Base-by-base conservation (phyloP, 176 grass and related monocot species). In the Raddia guianensis region DNA sequence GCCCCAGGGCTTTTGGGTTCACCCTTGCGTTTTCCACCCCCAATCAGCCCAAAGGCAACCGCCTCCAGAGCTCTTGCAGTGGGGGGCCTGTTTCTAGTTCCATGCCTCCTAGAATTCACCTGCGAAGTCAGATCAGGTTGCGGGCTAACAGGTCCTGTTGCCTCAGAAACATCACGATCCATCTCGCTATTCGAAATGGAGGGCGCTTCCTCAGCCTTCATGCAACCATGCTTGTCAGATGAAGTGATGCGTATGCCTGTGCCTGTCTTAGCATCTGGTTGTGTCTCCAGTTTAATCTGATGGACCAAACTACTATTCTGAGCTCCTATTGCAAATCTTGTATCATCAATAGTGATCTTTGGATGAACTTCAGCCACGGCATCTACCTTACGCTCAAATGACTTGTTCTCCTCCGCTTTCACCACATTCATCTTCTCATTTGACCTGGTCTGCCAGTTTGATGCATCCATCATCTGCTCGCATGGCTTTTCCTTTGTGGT, bases 61-160 rank as follows among this genome's bases (percentile, higher is more conserved):
- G 96, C 93, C 89, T 95, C 92, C 62, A 95, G 83, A 70, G 96
- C 92, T 89, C 62, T 90, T 53, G 75, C 58, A 2, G 93, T 99
- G 65, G 96, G 96, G 65, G 90, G 86, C 50, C 96, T 80, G 82
- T 73, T 91, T 86, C 96, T 95, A 11, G 96, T 95, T 62, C 96
- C 87, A 5, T 89, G 84, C 79, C 96, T 92, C 33, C 82, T 82
- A 74, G 84, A 78, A 80, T 83, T 88, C 7, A 56, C 35, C 49
- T 42, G 40, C 12, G 74, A 52, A 60, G 85, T 69, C 70, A 74
- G 62, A 51, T 87, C 88, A 64, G 54, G 48, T 80, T 80, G 71
- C 5, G 16, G 55, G 32, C 6, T 12, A 67, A 63, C 40, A 72
- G 76, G 65, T 52, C 14, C 21, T 70, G 74, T 69, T 71, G 49